Base-by-base conservation (phyloP, 2,329 filamentous ascomycete species). In the Ophiostoma piceae region DNA sequence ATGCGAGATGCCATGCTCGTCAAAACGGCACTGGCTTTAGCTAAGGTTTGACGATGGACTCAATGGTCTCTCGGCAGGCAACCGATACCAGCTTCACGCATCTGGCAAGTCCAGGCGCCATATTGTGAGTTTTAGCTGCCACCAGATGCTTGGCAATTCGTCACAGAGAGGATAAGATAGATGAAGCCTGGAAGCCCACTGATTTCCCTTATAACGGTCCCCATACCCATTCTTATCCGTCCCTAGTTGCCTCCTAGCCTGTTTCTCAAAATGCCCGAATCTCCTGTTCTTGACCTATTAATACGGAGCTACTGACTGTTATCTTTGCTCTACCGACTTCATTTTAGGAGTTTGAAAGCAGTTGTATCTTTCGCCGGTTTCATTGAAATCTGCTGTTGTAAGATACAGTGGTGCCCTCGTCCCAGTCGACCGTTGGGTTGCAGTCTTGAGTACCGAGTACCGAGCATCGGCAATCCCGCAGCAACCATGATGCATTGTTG, bases 191-290 rank as follows among this genome's bases (percentile, higher is more conserved):
- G 26, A 39, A 39, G 11, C 37, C 4, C 12, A 41, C 39, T 41
- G 39, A 35, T 35, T 41, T 2, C 9, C 39, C 12, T 41, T 5
- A 41, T 41, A 41, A 41, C 39, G 12, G 39, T 41, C 39, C 39
- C 39, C 39, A 26, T 57, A 57, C 51, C 51, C 51, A 57, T 57
- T 57, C 11, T 57, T 57, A 57, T 26, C 51, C 51, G 51, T 11
- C 51, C n/a, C 51, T 57, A 57, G 51, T n/a, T 57, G 51, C 51
- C 51, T 11, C 11, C 11, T 57, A 57, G 51, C 51, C 51, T 57
- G 51, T 26, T 22, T 57, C 7, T 12, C 3, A 26, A 57, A 12
- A 26, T 57, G 9, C 8, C 51, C 51, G n/a, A 26, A 9, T 22
- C 51, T 26, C 16, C 51, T 57, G 43, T 6, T 16, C 12, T 57